phyloP scores from a whole-genome alignment of 179 eudicot species.

The Drosera spatulata region DNA sequence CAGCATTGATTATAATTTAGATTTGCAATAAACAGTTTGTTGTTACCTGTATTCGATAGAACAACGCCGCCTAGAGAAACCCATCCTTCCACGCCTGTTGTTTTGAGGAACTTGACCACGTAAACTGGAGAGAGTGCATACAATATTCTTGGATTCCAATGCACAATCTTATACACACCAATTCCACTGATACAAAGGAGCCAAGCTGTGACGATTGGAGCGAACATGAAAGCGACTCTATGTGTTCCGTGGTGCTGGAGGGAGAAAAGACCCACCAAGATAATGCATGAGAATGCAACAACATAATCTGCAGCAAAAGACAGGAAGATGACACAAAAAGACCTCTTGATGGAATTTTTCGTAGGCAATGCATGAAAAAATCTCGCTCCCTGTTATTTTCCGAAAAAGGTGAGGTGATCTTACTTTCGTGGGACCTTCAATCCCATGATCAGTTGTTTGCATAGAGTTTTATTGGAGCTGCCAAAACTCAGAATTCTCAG shows the following conservation, averaged over 20 bases:
- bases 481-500: too few relatives aligned
- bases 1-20: too few relatives aligned
- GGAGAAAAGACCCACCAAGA: conserved; percentile 42
- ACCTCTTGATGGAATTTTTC: too few relatives aligned
- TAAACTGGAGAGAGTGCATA: conserved; percentile 56
- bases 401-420: conserved; percentile 5
- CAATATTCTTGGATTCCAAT: conserved; percentile 46
- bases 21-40: neutral
- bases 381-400: neutral
- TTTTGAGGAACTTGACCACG: conserved; percentile 41
- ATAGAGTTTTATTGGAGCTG: too few relatives aligned
- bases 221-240: conserved; percentile 47
- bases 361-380: too few relatives aligned
- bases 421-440: conserved; percentile 48
- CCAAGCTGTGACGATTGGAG: conserved; percentile 51
- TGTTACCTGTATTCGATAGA: conserved; percentile 65
- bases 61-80: conserved; percentile 65
- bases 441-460: neutral
- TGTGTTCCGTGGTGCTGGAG: conserved; percentile 55
- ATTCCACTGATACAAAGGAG: conserved; percentile 41
- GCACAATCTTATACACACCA: conserved; percentile 42
- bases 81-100: conserved; percentile 58
- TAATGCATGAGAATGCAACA: conserved; percentile 33
- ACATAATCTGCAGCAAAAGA: conserved; percentile 28
- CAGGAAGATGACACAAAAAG: neutral